These are phyloP conservation scores for Aspergillus pseudoviridinutans DNA, from an alignment of 2,329 filamentous ascomycete species.

Conservation along the genomic window DNA sequence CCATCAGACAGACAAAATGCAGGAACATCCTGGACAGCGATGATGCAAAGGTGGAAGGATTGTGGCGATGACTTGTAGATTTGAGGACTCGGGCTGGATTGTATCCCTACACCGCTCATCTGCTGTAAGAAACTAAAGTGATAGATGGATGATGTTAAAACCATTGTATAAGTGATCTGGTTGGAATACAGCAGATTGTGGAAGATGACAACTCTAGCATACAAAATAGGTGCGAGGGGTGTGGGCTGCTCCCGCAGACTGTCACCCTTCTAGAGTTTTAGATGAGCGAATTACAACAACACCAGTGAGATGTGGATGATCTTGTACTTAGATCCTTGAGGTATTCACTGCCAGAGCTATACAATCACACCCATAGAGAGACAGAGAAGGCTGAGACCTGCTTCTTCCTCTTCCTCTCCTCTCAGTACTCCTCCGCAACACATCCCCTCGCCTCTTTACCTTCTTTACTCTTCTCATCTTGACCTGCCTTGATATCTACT, in stretches of 20 bases:
- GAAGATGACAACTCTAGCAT: neutral
- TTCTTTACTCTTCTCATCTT: neutral
- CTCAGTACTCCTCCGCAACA: neutral
- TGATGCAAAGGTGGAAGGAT: neutral
- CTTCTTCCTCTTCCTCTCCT: neutral
- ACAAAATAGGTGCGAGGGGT: neutral
- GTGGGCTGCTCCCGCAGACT: neutral
- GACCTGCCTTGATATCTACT: neutral
- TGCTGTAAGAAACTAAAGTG: neutral
- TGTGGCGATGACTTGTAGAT: neutral
- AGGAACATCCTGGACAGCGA: neutral
- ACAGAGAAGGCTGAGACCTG: neutral
- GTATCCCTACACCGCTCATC: conserved; percentile 5
- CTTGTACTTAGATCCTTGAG: neutral
- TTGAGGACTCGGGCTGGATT: neutral
- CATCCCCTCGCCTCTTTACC: neutral
- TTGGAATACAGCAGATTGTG: neutral
- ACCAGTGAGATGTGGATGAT: neutral
- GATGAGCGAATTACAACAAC: neutral
- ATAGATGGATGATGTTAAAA: neutral
- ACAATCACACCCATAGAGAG: neutral
- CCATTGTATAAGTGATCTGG: neutral
- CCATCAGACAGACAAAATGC: neutral
- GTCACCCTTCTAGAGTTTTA: neutral
- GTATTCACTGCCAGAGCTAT: neutral